Base-by-base conservation (phyloP, 495 filamentous ascomycete species). In the Rhypophila decipiens region DNA sequence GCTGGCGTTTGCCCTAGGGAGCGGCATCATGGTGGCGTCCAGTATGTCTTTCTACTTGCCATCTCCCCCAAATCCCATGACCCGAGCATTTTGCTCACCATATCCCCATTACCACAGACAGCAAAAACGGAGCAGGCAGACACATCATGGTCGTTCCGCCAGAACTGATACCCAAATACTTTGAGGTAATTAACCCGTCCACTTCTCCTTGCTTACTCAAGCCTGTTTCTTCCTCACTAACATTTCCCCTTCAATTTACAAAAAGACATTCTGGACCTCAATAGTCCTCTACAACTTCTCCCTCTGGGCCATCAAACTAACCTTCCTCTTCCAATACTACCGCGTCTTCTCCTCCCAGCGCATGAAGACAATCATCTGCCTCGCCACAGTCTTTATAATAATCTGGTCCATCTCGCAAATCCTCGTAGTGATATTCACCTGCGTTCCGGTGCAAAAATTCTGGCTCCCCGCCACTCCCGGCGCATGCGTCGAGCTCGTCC, bases 311-410 rank as follows among this genome's bases (percentile, higher is more conserved):
- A 63, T 59, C 44, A 74, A 74, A 45, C 31, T 69, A 44, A 60
- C 69, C 18, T 67, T 74, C 52, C 58, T 74, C 24, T 50, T 66
- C 4, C 63, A 69, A 21, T 74, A 74, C 51, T 65, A 66, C 44
- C 68, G 69, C 9, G 60, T 72, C 21, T 53, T 74, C 18, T 52
- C 52, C 18, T 55, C 55, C 4, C 51, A 53, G 5, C 44, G 53
- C 33, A 64, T 68, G 60, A 56, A 59, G 18, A 49, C 22, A 17
- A 42, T 57, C 19, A 55, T 66, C 24, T 44, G 56, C 36, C 35
- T 42, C 9, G 61, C 63, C 12, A 52, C 67, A 15, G 34, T 59
- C 15, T 47, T 72, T 13, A 31, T 31, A 7, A 7, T 31, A 13
- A 31, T 31, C 7, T 20, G 63, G 63, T 65, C 65, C 2, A 39